Evolutionary conservation across 2,329 filamentous ascomycete genomes (phyloP).

Genomic region (Ophiostoma ips): DNA sequence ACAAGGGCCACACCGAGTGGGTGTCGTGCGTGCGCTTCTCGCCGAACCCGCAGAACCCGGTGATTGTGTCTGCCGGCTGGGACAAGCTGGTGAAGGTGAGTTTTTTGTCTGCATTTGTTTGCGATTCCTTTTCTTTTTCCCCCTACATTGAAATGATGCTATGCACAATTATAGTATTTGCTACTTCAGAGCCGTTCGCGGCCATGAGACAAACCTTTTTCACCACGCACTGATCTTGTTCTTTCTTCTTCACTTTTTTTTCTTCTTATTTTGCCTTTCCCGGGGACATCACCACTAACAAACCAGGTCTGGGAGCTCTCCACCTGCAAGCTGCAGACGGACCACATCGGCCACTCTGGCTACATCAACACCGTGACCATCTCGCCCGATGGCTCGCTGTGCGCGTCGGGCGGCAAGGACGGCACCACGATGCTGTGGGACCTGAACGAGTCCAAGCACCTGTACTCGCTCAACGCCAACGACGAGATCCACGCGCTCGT

Average conservation of each 20-base stretch:
- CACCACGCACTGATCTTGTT: constrained; percentile 60
- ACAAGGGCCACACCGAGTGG: constrained; percentile 99
- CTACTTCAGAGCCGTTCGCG: constrained; percentile 95
- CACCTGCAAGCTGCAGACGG: constrained; percentile 98
- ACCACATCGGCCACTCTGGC: constrained; percentile 98
- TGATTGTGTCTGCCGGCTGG: constrained; percentile 97
- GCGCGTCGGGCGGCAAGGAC: constrained; percentile 98
- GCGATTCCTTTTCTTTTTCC: background rate
- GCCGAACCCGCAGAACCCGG: constrained; percentile 99
- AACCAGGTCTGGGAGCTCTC: constrained; percentile 95
- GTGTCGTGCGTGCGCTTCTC: constrained; percentile 99
- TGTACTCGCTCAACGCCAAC: constrained; percentile 98
- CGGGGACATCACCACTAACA: background rate
- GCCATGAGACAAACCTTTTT: constrained; percentile 82
- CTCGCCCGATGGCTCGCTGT: constrained; percentile 97
- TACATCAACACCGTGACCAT: constrained; percentile 99
- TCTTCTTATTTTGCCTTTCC: background rate
- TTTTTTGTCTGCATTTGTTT: constrained; percentile 17
- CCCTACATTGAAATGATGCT: constrained; percentile 63
- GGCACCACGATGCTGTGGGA: constrained; percentile 99
- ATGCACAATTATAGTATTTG: constrained; percentile 93
- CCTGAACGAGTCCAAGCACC: constrained; percentile 99
- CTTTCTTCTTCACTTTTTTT: background rate
- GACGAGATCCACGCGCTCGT: constrained; percentile 99
- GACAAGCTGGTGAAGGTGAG: constrained; percentile 99